Evolutionary conservation across 129 eudicot genomes (phyloP).

Genomic region (Helianthus tuberosus): DNA sequence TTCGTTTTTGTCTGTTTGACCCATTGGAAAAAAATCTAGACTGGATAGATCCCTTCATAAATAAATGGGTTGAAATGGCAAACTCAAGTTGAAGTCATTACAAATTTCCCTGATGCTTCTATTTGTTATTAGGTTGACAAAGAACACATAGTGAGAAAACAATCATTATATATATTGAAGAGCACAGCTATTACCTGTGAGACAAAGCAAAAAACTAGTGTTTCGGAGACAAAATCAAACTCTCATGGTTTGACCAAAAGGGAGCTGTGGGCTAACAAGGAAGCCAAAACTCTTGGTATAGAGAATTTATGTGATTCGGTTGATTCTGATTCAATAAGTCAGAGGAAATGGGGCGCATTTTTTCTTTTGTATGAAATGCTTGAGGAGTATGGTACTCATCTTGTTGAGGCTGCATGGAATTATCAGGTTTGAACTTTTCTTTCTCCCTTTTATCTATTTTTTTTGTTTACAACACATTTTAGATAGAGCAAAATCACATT

Average conservation of each 20-base stretch:
- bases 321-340: slow-evolving; percentile 43
- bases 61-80: background rate
- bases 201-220: slow-evolving; percentile 33
- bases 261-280: slow-evolving; percentile 89
- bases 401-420: slow-evolving; percentile 99
- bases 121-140: slow-evolving; percentile 60
- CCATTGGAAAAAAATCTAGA: background rate
- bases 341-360: slow-evolving; percentile 85
- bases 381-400: slow-evolving; percentile 98
- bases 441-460: background rate
- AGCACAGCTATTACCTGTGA: slow-evolving; percentile 32
- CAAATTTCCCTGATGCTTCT: background rate
- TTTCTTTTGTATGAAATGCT: slow-evolving; percentile 95
- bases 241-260: slow-evolving; percentile 61
- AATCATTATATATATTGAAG: slow-evolving; percentile 76
- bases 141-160: slow-evolving; percentile 89
- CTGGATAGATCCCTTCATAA: background rate
- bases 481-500: slow-evolving; percentile 9
- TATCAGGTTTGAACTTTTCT: slow-evolving; percentile 63
- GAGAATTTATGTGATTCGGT: slow-evolving; percentile 47
- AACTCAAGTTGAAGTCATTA: background rate
- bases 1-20: background rate
- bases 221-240: slow-evolving; percentile 44
- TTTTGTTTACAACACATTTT: background rate
- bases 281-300: slow-evolving; percentile 88